These are phyloP conservation scores for Pleurotus ostreatus DNA, from an alignment of 768 basidiomycete genomes.

Conservation along the genomic window DNA sequence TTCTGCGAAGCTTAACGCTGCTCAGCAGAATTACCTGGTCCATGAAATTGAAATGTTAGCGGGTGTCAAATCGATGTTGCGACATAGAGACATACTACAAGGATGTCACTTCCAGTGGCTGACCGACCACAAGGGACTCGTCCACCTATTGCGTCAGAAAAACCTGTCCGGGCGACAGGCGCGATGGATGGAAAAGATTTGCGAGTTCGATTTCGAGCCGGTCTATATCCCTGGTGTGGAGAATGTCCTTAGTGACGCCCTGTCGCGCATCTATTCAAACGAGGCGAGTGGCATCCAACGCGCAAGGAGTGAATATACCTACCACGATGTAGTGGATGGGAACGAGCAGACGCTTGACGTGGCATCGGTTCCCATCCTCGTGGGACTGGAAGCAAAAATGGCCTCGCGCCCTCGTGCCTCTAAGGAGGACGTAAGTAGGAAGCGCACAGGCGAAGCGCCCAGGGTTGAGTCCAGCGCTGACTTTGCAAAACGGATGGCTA, in stretches of 20 bases:
- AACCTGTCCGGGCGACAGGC: too few species aligned
- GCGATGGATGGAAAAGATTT: too few species aligned
- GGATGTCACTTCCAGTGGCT: conserved; percentile 23
- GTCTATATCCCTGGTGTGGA: too few species aligned
- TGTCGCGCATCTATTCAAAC: too few species aligned
- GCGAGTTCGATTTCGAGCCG: too few species aligned
- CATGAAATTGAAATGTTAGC: conserved; percentile 37
- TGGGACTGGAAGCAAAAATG: conserved; percentile 2
- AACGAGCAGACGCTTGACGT: too few species aligned
- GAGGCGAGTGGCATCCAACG: too few species aligned
- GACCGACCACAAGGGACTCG: conserved; percentile 26
- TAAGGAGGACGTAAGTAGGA: neutral
- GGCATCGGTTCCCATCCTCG: neutral
- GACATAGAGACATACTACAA: conserved; percentile 24
- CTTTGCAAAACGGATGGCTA: conserved; percentile 6
- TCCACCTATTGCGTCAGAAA: too few species aligned
- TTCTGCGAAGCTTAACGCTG: conserved; percentile 28
- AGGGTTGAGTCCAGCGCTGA: conserved; percentile 4
- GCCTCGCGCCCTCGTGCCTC: neutral
- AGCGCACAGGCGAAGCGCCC: neutral
- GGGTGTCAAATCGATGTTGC: conserved; percentile 29
- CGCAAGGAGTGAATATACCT: too few species aligned
- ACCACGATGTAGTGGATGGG: too few species aligned
- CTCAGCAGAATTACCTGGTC: conserved; percentile 32
- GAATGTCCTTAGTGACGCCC: too few species aligned